Evolutionary conservation across 164 flowering plant species (phyloP).

Genomic region (Macadamia tetraphylla): DNA sequence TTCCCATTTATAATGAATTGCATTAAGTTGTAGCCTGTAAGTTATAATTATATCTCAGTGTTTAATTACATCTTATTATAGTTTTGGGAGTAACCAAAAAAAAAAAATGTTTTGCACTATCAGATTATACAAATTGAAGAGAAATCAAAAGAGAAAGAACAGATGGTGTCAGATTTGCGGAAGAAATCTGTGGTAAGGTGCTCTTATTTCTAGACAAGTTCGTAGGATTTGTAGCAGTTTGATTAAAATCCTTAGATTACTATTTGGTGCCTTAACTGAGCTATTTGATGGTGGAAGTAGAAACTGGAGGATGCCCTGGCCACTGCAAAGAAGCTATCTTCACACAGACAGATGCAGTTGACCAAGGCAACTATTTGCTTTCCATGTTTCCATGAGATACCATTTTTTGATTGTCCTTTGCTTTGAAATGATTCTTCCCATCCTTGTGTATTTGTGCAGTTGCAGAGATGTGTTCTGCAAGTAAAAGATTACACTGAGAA

Average conservation of each 20-base stretch:
- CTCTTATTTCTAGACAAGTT: neutral
- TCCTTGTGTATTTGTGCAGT: conserved; percentile 34
- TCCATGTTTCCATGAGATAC: neutral
- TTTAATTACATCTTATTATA: no score
- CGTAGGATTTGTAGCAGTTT: neutral
- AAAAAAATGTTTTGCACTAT: conserved; percentile 5
- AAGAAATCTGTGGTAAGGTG: conserved; percentile 53
- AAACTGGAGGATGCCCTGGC: conserved; percentile 65
- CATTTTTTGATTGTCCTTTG: neutral
- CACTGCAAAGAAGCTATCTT: conserved; percentile 47
- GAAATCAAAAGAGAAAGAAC: conserved; percentile 36
- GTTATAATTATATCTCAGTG: no score
- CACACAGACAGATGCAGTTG: conserved; percentile 48
- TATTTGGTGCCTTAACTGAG: neutral
- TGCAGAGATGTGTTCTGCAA: conserved; percentile 58
- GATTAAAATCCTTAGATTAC: neutral
- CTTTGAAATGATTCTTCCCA: neutral
- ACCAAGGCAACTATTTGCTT: conserved; percentile 40
- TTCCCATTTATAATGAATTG: no score
- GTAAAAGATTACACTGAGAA: conserved; percentile 49
- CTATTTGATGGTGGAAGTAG: conserved; percentile 30
- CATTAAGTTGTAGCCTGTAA: no score
- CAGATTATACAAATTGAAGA: conserved; percentile 61
- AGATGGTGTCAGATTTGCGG: conserved; percentile 45
- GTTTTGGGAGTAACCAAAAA: no score